Evolutionary conservation across 768 basidiomycete genomes (phyloP).

Genomic region (Polyporus arcularius): DNA sequence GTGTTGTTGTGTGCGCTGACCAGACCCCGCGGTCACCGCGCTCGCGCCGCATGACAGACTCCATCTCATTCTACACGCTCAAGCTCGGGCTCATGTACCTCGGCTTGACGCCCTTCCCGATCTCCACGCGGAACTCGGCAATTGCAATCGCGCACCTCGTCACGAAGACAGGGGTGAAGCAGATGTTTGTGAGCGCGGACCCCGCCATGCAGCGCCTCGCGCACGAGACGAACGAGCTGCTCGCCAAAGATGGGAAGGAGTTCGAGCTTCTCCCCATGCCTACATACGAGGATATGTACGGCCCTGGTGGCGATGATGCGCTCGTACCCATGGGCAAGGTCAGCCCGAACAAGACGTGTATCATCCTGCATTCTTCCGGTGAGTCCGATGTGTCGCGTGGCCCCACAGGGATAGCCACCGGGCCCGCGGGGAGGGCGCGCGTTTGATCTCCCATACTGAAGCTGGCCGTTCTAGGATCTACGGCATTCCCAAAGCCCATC

Average conservation of each 20-base stretch:
- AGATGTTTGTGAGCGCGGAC: conserved; percentile 25
- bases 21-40: not conserved
- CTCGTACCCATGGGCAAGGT: conserved; percentile 16
- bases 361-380: conserved; percentile 24
- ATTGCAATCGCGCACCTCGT: conserved; percentile 35
- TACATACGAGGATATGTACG: conserved; percentile 21
- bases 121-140: conserved; percentile 29
- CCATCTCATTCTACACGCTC: conserved; percentile 19
- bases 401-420: conserved; percentile 21
- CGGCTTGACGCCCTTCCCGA: conserved; percentile 23
- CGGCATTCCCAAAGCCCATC: conserved; percentile 24
- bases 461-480: conserved; percentile 14
- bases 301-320: conserved; percentile 11
- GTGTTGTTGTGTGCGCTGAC: not conserved
- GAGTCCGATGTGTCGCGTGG: not conserved
- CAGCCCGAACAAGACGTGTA: conserved; percentile 5
- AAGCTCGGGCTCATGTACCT: conserved; percentile 21
- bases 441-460: not conserved
- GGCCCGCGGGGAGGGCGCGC: conserved; percentile 3
- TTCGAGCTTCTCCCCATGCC: conserved; percentile 17
- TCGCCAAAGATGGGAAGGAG: conserved; percentile 6
- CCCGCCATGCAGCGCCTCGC: conserved; percentile 17
- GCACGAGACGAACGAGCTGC: conserved; percentile 13
- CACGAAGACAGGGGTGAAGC: conserved; percentile 17
- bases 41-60: conserved; percentile 22